Evolutionary conservation across 768 basidiomycete genomes (phyloP).

Genomic region (Russula griseocarnosa): DNA sequence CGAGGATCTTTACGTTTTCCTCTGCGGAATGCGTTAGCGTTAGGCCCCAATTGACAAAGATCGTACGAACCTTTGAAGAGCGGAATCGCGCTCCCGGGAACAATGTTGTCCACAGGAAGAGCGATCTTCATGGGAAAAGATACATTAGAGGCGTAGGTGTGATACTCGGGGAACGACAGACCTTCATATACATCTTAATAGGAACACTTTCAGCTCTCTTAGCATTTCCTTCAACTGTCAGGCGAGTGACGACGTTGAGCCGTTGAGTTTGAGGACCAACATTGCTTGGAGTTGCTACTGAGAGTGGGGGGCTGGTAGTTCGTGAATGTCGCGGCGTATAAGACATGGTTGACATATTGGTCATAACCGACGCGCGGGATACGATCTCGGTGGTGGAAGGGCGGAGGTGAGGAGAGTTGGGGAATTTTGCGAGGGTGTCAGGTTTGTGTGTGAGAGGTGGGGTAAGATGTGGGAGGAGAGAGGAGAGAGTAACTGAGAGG

Average conservation of each 20-base stretch:
- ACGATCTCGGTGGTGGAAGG: neutral
- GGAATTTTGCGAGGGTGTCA: neutral
- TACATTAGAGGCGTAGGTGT: neutral
- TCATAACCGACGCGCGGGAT: constrained; percentile 1
- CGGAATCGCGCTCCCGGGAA: constrained; percentile 64
- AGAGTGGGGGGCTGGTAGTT: constrained; percentile 34
- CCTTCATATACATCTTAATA: constrained; percentile 76
- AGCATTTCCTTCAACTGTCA: constrained; percentile 71
- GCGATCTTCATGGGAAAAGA: constrained; percentile 43
- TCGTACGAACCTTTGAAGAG: constrained; percentile 58
- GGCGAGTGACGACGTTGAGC: constrained; percentile 66
- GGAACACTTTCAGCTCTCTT: constrained; percentile 63
- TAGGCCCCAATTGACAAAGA: neutral
- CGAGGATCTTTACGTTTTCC: constrained; percentile 73
- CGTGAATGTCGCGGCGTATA: constrained; percentile 30
- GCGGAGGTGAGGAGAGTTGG: neutral
- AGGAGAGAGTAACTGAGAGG: neutral
- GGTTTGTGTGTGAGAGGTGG: neutral
- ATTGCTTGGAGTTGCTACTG: constrained; percentile 30
- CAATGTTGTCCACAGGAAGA: constrained; percentile 59
- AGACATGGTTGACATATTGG: constrained; percentile 21
- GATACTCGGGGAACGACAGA: constrained; percentile 33
- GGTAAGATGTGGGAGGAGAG: neutral
- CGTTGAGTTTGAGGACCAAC: constrained; percentile 37
- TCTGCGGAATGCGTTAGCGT: constrained; percentile 42